A percentile compares a stretch with the other conserved stretches of the same genome.
These are phyloP conservation scores for Neonectria hederae DNA, from an alignment of 2,329 filamentous ascomycete species.

Conservation along the genomic window DNA sequence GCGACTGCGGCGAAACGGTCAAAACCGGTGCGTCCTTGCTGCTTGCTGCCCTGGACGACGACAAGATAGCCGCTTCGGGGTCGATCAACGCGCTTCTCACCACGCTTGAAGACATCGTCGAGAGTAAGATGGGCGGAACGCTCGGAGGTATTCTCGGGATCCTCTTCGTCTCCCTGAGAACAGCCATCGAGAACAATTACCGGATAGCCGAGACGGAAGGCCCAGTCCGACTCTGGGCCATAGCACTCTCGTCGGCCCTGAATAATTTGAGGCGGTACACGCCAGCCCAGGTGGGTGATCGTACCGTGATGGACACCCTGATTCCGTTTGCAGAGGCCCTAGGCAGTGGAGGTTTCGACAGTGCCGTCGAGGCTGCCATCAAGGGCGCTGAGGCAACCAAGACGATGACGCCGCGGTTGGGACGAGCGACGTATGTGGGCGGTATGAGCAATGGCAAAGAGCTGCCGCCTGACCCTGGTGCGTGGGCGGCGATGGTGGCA, in stretches of 20 bases:
- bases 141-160: constrained; percentile 64
- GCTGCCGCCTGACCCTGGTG: constrained; percentile 74
- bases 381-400: constrained; percentile 70
- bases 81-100: constrained; percentile 59
- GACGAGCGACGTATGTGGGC: constrained; percentile 74
- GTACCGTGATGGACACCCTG: constrained; percentile 66
- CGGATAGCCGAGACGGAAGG: constrained; percentile 43
- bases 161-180: constrained; percentile 60
- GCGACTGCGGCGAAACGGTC: constrained; percentile 62
- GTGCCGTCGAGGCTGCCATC: constrained; percentile 67
- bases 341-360: constrained; percentile 60
- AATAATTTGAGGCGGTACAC: constrained; percentile 61
- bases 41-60: constrained; percentile 56
- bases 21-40: constrained; percentile 61
- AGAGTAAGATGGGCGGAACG: constrained; percentile 64
- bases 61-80: constrained; percentile 51
- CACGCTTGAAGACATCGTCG: constrained; percentile 64
- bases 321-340: constrained; percentile 63
- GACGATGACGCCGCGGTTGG: constrained; percentile 71
- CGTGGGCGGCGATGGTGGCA: constrained; percentile 72
- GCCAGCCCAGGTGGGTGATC: constrained; percentile 63
- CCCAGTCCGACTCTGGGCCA: constrained; percentile 54
- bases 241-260: constrained; percentile 54
- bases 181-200: constrained; percentile 52
- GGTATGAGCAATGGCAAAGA: constrained; percentile 58